These are phyloP conservation scores for Blastobotrys muscicola DNA, from an alignment of 805 yeast genomes.

Conservation along the genomic window DNA sequence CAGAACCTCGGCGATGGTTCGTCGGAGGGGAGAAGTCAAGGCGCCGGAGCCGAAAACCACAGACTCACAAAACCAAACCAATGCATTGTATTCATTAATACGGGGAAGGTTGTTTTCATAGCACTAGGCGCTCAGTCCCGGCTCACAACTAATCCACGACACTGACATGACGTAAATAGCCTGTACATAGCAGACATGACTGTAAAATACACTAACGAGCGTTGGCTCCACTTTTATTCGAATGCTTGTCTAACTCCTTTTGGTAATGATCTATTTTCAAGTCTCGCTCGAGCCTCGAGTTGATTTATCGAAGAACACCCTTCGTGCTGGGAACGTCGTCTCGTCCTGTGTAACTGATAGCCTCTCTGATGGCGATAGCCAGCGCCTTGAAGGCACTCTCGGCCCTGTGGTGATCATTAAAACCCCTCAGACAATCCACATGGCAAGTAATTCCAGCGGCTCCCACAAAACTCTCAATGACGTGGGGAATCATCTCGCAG, in stretches of 20 bases:
- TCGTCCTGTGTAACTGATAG: slow-evolving; percentile 71
- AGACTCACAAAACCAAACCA: not conserved
- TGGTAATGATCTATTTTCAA: too few relatives aligned
- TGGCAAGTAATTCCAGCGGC: slow-evolving; percentile 87
- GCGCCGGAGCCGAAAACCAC: too few relatives aligned
- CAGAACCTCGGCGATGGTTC: too few relatives aligned
- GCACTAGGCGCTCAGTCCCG: too few relatives aligned
- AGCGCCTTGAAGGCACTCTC: slow-evolving; percentile 95
- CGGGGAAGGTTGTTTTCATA: slow-evolving; percentile 1
- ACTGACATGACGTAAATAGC: too few relatives aligned
- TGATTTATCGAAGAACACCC: slow-evolving; percentile 64
- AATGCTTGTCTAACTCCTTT: too few relatives aligned
- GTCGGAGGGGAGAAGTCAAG: too few relatives aligned
- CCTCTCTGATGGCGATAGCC: slow-evolving; percentile 86
- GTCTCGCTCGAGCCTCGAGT: too few relatives aligned
- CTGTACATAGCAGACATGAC: too few relatives aligned
- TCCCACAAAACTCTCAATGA: slow-evolving; percentile 86
- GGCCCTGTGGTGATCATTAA: slow-evolving; percentile 92
- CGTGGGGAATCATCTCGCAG: slow-evolving; percentile 98
- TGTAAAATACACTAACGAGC: too few relatives aligned
- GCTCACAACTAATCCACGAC: too few relatives aligned
- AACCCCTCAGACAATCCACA: slow-evolving; percentile 88
- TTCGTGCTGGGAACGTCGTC: slow-evolving; percentile 93
- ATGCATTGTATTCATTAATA: slow-evolving; percentile 3
- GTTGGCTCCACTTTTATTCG: too few relatives aligned